Evolutionary conservation across 2,329 filamentous ascomycete species (phyloP), one percentile per base, ranked within the genome.

Genomic region (Microthyrium microscopicum): DNA sequence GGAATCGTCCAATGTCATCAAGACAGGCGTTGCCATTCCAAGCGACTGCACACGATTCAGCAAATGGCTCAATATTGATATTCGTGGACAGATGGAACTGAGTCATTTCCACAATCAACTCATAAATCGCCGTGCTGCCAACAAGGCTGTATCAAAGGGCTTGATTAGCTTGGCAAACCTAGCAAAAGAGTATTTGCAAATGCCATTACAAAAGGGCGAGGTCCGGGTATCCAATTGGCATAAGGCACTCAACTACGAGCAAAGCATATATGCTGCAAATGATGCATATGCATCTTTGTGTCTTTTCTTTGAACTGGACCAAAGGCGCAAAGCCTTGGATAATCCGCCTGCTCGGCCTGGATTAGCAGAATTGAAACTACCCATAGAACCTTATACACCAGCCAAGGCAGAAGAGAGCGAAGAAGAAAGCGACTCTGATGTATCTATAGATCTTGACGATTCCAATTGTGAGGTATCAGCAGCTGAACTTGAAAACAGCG

Each of bases 261-360:
- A 94, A 49, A 25, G 24, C 17, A 19, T 16, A 5, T 40, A 40
- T 30, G 45, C 81, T 7, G 83, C 82, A 9, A 75, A 80, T 1
- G 83, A 92, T 51, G 77, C 82, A 0, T 94, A 93, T 49, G 83
- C 79, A 38, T 70, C 74, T 27, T 55, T 78, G 8, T 76, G 81
- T 36, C 58, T 94, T 2, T 92, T 72, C 46, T 62, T 81, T 39
- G 64, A 67, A 1, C 58, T 93, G 28, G 76, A 94, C 37, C 56
- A 68, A 31, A 70, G 77, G 44, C 66, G 85, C 12, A 61, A 69
- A 43, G 57, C 60, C 5, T 59, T 93, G 39, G 54, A 69, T 9
- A 83, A 83, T 2, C 65, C 58, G 3, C 85, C 85, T 4, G 77
- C 79, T 3, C 61, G 69, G 5, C 83, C 84, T 1, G 62, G 66